Conservation (phyloP, 768 basidiomycete species). For the Suillus variegatus region DNA sequence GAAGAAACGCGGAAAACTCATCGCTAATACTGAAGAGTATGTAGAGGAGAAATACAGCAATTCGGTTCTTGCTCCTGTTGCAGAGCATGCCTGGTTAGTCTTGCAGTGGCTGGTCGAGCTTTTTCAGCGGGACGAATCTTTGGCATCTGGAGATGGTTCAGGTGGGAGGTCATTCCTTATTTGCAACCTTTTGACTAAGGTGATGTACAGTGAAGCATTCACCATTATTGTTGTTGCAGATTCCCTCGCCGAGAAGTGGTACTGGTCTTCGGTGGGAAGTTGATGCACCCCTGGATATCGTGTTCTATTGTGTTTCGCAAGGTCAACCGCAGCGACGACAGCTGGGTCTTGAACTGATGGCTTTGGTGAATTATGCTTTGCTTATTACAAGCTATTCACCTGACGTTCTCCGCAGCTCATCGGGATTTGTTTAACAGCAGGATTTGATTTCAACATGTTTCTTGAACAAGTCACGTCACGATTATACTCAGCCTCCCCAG, state of each 20-base stretch:
- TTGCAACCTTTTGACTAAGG: conserved; percentile 7
- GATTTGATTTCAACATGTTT: conserved; percentile 40
- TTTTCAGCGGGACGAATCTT: conserved; percentile 67
- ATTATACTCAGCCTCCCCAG: conserved; percentile 31
- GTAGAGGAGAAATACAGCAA: conserved; percentile 22
- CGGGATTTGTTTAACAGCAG: conserved; percentile 38
- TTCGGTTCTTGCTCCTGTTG: conserved; percentile 40
- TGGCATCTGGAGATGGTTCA: conserved; percentile 28
- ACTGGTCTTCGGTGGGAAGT: conserved; percentile 56
- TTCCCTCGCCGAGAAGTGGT: conserved; percentile 53
- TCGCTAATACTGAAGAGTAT: conserved; percentile 27
- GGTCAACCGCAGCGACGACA: conserved; percentile 28
- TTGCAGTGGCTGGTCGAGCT: conserved; percentile 69
- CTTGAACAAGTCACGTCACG: conserved; percentile 37
- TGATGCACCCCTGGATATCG: conserved; percentile 49
- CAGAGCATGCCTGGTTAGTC: conserved; percentile 66
- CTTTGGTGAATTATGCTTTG: conserved; percentile 24
- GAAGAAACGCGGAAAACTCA: conserved; percentile 35
- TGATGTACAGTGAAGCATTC: conserved; percentile 44
- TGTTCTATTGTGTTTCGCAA: conserved; percentile 39
- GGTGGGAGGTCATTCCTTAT: conserved; percentile 20
- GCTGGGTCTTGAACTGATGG: conserved; percentile 37
- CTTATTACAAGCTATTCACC: background rate
- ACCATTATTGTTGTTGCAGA: conserved; percentile 55
- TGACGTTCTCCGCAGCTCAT: conserved; percentile 35